These are phyloP conservation scores for Deinandra increscens DNA, from an alignment of 129 eudicot genomes.

Conservation along the genomic window DNA sequence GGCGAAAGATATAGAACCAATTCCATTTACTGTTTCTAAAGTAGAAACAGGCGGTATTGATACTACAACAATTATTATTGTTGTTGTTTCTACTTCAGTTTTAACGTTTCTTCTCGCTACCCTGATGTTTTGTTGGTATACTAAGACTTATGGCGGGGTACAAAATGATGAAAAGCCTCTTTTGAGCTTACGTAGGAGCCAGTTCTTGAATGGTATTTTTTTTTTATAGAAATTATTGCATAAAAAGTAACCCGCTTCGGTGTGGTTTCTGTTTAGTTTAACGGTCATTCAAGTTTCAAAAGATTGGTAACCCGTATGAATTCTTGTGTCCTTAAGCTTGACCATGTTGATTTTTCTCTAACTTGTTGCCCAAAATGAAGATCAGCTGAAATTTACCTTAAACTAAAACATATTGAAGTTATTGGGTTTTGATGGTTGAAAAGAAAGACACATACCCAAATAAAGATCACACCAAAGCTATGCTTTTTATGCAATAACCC, in stretches of 20 bases:
- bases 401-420: not conserved
- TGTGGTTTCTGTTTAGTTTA: not conserved
- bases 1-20: constrained; percentile 25
- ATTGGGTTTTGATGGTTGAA: not conserved
- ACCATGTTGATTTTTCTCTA: constrained; percentile 5
- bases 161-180: constrained; percentile 73
- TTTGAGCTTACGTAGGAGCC: constrained; percentile 64
- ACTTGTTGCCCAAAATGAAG: not conserved
- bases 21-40: constrained; percentile 37
- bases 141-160: constrained; percentile 44
- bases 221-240: not conserved
- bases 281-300: not conserved
- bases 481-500: not conserved
- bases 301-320: not conserved
- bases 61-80: constrained; percentile 48
- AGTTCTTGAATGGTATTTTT: constrained; percentile 36
- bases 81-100: constrained; percentile 58
- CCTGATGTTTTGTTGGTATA: constrained; percentile 57
- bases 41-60: constrained; percentile 30
- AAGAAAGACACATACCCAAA: not conserved
- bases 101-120: constrained; percentile 53
- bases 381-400: not conserved
- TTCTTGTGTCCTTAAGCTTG: not conserved
- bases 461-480: constrained; percentile 5
- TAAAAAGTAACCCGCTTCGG: not conserved